A percentile compares a stretch with the other conserved stretches of the same genome.
Conservation (phyloP, 177 flowering plant genomes). For the Vitis hybrid region DNA sequence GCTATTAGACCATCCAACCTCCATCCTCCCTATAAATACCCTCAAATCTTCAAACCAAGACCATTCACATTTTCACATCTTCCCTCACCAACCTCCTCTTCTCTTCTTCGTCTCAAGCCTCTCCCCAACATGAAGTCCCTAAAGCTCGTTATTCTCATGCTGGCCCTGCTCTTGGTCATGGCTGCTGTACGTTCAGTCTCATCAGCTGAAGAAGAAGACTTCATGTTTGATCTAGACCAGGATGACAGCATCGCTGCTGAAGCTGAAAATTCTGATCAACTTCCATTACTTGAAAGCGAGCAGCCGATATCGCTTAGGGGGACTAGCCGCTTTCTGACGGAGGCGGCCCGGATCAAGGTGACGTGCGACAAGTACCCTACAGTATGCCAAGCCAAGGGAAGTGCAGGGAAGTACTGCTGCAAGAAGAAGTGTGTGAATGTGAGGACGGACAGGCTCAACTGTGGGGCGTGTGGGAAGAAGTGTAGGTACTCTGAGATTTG, state of each 20-base stretch:
- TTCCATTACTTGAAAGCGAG: neutral
- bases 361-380: constrained; percentile 29
- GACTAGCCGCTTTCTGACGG: constrained; percentile 12
- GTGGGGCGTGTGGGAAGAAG: constrained; percentile 50
- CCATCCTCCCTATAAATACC: no score
- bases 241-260: neutral
- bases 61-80: no score
- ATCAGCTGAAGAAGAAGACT: neutral
- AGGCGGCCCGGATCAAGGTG: neutral
- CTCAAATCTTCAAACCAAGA: no score
- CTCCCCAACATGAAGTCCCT: no score
- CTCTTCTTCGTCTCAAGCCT: no score
- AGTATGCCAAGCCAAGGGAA: constrained; percentile 19
- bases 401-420: constrained; percentile 33
- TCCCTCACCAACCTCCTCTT: neutral
- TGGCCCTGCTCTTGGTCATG: no score
- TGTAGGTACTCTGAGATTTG: constrained; percentile 40
- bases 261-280: neutral
- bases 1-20: no score
- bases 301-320: constrained; percentile 5
- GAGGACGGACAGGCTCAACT: constrained; percentile 27
- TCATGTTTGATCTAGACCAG: neutral
- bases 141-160: no score
- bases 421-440: constrained; percentile 33
- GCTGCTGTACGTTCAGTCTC: neutral